Base-by-base conservation (phyloP, 352 stramenopile genomes). In the Phytophthora rubi region DNA sequence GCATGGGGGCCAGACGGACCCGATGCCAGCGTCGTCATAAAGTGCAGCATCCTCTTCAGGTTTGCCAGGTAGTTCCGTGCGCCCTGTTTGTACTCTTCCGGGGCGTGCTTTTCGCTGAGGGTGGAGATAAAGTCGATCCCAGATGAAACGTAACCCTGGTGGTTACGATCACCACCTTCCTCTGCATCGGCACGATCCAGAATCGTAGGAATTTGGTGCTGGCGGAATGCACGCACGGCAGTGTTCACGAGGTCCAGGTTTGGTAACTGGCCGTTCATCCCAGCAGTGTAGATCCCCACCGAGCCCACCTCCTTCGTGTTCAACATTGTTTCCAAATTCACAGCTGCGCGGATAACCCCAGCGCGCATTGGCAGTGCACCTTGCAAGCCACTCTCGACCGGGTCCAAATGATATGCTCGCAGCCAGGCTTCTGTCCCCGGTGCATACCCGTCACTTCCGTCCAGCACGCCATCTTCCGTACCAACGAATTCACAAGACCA, bases 221-320 rank as follows among this genome's bases (percentile, higher is more conserved):
- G 61, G 13, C 69, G 64, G 10, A 89, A 71, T 12, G 86, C 75
- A 9, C 80, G 71, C 13, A 94, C 83, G 0, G 83, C 87, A 2
- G 82, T 86, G 68, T 97, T 97, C 26, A 97, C 80, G 6, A 96
- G 83, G 72, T 97, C 90, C 26, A 96, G 65, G 26, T 97, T 97
- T 4, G 90, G 90, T 15, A 97, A 73, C 59, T 95, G 89, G 15
- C 90, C 90, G 64, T 97, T 96, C 67, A 83, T 87, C 0, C 90
- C 88, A 7, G 87, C 82, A 0, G 76, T 81, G 49, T 91, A 89
- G 26, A 96, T 75, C 15, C 82, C 86, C 6, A 93, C 67, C 0
- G 71, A 64, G 10, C 71, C 73, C 23, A 79, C 69, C 6, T 54
- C 59, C 13, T 45, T 65, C 35, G 77, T 68, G 28, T 79, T 28